These are phyloP conservation scores for Psidium friedrichsthalianum DNA, from an alignment of 345 rosid species.

Conservation along the genomic window DNA sequence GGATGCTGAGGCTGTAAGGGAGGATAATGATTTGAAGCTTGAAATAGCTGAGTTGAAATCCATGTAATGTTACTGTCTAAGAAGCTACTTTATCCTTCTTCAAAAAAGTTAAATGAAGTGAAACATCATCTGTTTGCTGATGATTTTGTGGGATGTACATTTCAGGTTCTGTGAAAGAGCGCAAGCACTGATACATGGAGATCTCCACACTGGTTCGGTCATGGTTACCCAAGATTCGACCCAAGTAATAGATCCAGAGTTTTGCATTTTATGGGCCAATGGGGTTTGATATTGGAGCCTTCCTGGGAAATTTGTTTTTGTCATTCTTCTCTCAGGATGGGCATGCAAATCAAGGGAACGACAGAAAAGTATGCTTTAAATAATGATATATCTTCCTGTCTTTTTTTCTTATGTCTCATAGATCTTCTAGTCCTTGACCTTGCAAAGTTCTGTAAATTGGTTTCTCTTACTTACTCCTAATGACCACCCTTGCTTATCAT, in stretches of 20 bases:
- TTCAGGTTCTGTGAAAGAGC: slow-evolving; percentile 92
- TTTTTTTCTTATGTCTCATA: neutral
- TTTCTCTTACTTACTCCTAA: neutral
- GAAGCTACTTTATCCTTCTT: neutral
- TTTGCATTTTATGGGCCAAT: slow-evolving; percentile 88
- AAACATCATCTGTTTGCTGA: neutral
- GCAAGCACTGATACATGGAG: slow-evolving; percentile 89
- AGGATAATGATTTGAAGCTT: slow-evolving; percentile 60
- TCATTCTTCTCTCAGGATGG: slow-evolving; percentile 95
- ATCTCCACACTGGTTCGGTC: slow-evolving; percentile 89
- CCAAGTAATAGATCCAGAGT: slow-evolving; percentile 91
- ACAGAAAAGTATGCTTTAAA: slow-evolving; percentile 40
- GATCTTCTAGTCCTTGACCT: neutral
- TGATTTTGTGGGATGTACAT: neutral
- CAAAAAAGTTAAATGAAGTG: neutral
- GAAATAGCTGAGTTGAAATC: slow-evolving; percentile 85
- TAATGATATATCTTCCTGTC: neutral
- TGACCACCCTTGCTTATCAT: neutral
- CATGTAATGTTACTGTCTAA: slow-evolving; percentile 28
- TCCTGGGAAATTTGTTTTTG: slow-evolving; percentile 74
- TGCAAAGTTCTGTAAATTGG: neutral
- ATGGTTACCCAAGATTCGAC: slow-evolving; percentile 89
- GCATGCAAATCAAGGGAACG: slow-evolving; percentile 50
- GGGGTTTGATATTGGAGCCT: slow-evolving; percentile 95
- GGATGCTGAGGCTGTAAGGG: slow-evolving; percentile 71